Conservation (phyloP, 169 alveolate species). For the Plasmodium yoelii region DNA sequence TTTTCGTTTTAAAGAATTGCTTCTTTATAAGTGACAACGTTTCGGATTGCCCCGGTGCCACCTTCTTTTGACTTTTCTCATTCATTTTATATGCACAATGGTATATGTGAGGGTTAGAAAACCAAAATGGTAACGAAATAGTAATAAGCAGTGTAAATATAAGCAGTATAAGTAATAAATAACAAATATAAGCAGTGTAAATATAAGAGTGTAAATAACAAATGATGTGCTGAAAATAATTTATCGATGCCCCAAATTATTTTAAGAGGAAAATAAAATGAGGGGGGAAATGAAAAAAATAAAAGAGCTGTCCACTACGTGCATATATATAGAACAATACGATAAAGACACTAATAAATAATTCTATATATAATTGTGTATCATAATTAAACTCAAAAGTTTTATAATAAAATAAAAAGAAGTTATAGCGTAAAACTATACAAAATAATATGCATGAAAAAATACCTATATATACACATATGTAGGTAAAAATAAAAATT, state of each 20-base stretch:
- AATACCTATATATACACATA: not conserved
- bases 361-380: not conserved
- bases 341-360: not conserved
- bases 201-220: no score
- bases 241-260: constrained; percentile 1
- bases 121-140: not conserved
- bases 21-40: constrained; percentile 71
- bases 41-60: constrained; percentile 44
- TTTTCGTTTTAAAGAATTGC: constrained; percentile 73
- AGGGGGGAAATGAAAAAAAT: constrained; percentile 7
- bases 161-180: no score
- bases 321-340: not conserved
- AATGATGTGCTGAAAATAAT: constrained; percentile 15
- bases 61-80: constrained; percentile 32
- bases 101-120: not conserved
- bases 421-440: not conserved
- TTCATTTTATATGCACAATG: constrained; percentile 23
- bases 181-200: no score
- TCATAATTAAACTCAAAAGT: not conserved
- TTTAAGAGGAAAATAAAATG: not conserved
- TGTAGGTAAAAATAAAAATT: not conserved
- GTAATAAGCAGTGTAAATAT: no score
- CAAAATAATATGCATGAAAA: not conserved
- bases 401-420: constrained; percentile 10
- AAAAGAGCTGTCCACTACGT: not conserved